A percentile compares a stretch with the other conserved stretches of the same genome.
phyloP scores from a whole-genome alignment of 495 filamentous ascomycete species.

The Penicillium riverlandense region DNA sequence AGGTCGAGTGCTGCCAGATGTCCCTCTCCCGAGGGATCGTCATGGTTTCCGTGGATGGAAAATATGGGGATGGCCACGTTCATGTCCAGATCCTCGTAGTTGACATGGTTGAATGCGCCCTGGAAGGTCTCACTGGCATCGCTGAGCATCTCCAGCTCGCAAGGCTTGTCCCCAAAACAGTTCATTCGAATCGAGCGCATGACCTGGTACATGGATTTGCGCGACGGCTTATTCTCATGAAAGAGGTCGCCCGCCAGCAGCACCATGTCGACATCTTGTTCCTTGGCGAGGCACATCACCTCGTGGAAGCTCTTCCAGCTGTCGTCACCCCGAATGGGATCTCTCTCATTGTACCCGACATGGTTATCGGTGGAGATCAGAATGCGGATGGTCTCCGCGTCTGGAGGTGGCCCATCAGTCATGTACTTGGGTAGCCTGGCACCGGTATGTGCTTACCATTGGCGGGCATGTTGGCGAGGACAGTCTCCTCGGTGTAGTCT shows the following conservation, averaged over 20 bases:
- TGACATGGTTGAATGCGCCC: slow-evolving; percentile 81
- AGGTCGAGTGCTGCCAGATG: slow-evolving; percentile 85
- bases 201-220: slow-evolving; percentile 93
- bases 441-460: slow-evolving; percentile 12
- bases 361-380: slow-evolving; percentile 93
- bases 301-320: slow-evolving; percentile 97
- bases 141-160: slow-evolving; percentile 90
- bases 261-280: slow-evolving; percentile 92
- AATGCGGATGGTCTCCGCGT: slow-evolving; percentile 87
- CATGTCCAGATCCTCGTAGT: slow-evolving; percentile 96
- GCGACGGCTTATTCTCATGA: slow-evolving; percentile 97
- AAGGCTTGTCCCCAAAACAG: slow-evolving; percentile 90
- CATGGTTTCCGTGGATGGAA: slow-evolving; percentile 97
- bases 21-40: slow-evolving; percentile 92
- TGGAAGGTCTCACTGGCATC: slow-evolving; percentile 86
- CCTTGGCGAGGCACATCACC: slow-evolving; percentile 82
- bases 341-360: slow-evolving; percentile 93
- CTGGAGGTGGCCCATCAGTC: slow-evolving; percentile 28
- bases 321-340: slow-evolving; percentile 88
- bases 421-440: not conserved
- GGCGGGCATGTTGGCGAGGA: slow-evolving; percentile 16
- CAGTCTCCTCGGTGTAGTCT: too few relatives aligned
- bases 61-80: slow-evolving; percentile 98
- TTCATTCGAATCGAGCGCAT: slow-evolving; percentile 90
- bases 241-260: slow-evolving; percentile 91